phyloP scores from a whole-genome alignment of 345 rosid species.

The Atalantia buxifolia region DNA sequence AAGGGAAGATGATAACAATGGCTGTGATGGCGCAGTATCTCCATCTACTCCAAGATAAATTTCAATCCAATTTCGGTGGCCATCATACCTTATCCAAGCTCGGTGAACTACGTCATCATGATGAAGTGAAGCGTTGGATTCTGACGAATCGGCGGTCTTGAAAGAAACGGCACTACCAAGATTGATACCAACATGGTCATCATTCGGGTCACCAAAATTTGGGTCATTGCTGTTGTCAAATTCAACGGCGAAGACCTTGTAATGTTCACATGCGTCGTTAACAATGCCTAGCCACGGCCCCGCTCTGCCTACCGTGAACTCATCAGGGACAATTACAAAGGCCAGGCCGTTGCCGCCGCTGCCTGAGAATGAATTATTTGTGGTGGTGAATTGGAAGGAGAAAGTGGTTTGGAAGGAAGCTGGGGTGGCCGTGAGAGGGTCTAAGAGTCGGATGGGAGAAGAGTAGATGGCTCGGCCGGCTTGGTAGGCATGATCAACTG shows the following conservation, averaged over 20 bases:
- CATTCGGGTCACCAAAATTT: conserved; percentile 13
- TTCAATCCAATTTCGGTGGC: conserved; percentile 19
- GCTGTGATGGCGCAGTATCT: conserved; percentile 1
- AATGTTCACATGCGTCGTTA: conserved; percentile 12
- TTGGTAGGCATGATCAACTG: neutral
- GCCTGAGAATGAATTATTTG: neutral
- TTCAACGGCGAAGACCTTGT: conserved; percentile 15
- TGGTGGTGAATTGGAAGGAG: conserved; percentile 19
- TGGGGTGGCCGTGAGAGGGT: conserved; percentile 10
- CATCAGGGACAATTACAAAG: conserved; percentile 19
- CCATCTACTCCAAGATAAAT: conserved; percentile 8
- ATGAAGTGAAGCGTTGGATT: conserved; percentile 13
- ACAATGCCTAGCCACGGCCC: conserved; percentile 21
- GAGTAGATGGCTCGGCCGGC: conserved; percentile 21
- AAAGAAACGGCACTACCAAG: conserved; percentile 16
- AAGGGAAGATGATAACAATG: conserved; percentile 9
- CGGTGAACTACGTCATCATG: conserved; percentile 8
- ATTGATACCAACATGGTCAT: conserved; percentile 16
- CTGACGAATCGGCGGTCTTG: conserved; percentile 9
- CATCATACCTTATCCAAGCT: conserved; percentile 22
- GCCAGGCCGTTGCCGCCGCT: conserved; percentile 6
- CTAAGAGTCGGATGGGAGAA: conserved; percentile 15
- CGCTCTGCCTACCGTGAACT: conserved; percentile 25
- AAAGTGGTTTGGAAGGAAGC: conserved; percentile 27
- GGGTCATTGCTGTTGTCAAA: conserved; percentile 14